These are phyloP conservation scores for Moesziomyces globuligerus DNA, from an alignment of 1,284 basidiomycete genomes.

Conservation along the genomic window DNA sequence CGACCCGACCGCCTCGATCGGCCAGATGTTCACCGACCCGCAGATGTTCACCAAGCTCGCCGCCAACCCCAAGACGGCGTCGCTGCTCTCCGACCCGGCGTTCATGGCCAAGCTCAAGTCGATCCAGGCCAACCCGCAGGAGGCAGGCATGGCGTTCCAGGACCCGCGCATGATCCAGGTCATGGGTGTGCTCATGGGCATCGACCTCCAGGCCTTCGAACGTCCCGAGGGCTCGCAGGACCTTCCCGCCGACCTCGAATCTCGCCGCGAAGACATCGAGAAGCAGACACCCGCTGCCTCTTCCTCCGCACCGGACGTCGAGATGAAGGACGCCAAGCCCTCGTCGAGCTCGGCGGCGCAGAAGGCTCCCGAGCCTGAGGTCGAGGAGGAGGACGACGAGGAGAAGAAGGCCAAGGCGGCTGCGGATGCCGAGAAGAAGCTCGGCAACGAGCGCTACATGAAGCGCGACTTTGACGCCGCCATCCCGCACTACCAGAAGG, in stretches of 20 bases:
- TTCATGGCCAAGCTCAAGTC: constrained; percentile 69
- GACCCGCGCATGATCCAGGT: constrained; percentile 92
- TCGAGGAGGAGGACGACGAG: constrained; percentile 51
- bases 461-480: constrained; percentile 72
- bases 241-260: constrained; percentile 74
- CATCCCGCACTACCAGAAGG: constrained; percentile 72
- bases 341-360: not conserved
- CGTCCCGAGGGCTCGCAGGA: constrained; percentile 86
- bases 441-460: constrained; percentile 86
- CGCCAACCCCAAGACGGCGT: constrained; percentile 83
- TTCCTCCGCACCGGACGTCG: constrained; percentile 26
- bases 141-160: constrained; percentile 70
- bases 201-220: constrained; percentile 88
- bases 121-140: constrained; percentile 68
- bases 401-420: constrained; percentile 55
- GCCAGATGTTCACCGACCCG: constrained; percentile 85
- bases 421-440: constrained; percentile 68
- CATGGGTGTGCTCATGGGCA: constrained; percentile 89
- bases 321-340: constrained; percentile 35
- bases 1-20: constrained; percentile 72
- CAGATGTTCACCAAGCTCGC: constrained; percentile 84
- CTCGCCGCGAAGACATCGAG: constrained; percentile 54
- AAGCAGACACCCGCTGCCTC: constrained; percentile 54
- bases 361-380: constrained; percentile 3
- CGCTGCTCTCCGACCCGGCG: constrained; percentile 81